Conservation (phyloP, 2,329 filamentous ascomycete genomes). For the Penicillium sp. region DNA sequence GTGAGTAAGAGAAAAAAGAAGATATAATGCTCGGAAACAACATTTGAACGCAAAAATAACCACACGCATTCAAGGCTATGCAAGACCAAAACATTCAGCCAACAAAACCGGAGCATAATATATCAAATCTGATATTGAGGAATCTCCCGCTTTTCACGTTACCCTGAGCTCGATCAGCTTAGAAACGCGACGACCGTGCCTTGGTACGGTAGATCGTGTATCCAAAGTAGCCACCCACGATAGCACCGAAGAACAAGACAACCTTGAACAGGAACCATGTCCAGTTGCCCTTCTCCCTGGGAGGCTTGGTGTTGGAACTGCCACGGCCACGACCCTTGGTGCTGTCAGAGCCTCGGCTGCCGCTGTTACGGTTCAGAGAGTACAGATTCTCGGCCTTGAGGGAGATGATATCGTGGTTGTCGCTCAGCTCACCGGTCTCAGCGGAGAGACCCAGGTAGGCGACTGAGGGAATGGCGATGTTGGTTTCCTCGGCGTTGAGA, state of each 20-base stretch:
- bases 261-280: conserved; percentile 77
- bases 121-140: not conserved
- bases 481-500: conserved; percentile 57
- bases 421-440: conserved; percentile 92
- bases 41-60: conserved; percentile 9
- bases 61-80: conserved; percentile 20
- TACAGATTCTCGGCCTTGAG: conserved; percentile 88
- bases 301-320: conserved; percentile 12
- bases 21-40: conserved; percentile 9
- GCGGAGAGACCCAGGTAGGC: conserved; percentile 62
- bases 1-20: conserved; percentile 13
- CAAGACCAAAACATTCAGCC: conserved; percentile 18
- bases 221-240: conserved; percentile 77
- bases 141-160: not conserved
- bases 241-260: conserved; percentile 67
- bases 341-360: conserved; percentile 27
- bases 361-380: conserved; percentile 40
- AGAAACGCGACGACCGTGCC: conserved; percentile 48
- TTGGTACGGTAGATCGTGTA: conserved; percentile 75
- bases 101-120: not conserved
- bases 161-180: conserved; percentile 4
- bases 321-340: conserved; percentile 22
- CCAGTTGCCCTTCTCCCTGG: conserved; percentile 53
- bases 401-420: conserved; percentile 95
- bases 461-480: conserved; percentile 72